Base-by-base conservation (phyloP, 768 basidiomycete species). In the Phylloporus sp. region DNA sequence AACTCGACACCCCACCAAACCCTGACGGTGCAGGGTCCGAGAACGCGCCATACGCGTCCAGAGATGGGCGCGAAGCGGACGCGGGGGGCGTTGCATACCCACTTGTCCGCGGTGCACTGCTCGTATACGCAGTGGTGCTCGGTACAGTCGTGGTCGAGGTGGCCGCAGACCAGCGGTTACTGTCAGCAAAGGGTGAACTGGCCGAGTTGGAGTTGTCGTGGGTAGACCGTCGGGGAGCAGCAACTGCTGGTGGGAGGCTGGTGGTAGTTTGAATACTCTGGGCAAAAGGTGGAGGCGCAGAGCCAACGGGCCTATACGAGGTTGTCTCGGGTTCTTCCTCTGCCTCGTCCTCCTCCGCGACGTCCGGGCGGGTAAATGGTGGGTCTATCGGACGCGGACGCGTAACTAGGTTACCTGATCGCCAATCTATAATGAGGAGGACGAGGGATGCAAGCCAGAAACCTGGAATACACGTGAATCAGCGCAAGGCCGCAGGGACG, bases 31-130 rank as follows among this genome's bases (percentile, higher is more conserved):
- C 79, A 32, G 90, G 88, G 58, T 93, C 91, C 0, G 84, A 86
- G 69, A 93, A 95, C 21, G 90, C 91, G 38, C 91, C 92, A 58
- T 94, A 93, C 14, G 82, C 81, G 56, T 94, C 92, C 69, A 93
- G 80, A 53, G 86, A 90, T 8, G 79, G 81, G 31, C 86, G 75
- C 9, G 75, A 72, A 39, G 52, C 58, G 43, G 51, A 67, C 48
- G 49, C 65, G 5, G 64, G 70, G 28, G 71, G 62, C 33, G 60
- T 58, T 14, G 49, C 59, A 38, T 65, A 66, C 15, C 57, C 63
- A 5, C 55, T 61, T 40, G 29, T 65, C 20, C 42, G 65, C 17
- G 23, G 40, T 28, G 44, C 50, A 33, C 38, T 61, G 34, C 57
- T 48, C 31, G 66, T 52, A 18, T 61, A 60, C 15, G 54, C 42